Conservation (phyloP, 2,329 filamentous ascomycete species). For the Apiospora kogelbergensis region DNA sequence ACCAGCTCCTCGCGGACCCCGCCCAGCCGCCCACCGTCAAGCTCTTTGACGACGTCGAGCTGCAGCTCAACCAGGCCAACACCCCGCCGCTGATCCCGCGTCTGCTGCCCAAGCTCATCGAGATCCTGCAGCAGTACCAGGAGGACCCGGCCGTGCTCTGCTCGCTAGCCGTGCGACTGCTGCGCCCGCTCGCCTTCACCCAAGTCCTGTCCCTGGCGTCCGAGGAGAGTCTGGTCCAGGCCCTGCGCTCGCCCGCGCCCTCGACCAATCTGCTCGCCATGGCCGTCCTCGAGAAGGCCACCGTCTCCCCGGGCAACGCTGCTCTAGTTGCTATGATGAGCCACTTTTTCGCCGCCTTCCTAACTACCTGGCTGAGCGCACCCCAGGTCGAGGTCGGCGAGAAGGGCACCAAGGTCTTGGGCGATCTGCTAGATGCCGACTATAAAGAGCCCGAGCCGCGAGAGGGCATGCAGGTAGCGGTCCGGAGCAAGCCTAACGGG, state of each 20-base stretch:
- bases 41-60: conserved; percentile 59
- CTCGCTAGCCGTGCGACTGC: conserved; percentile 55
- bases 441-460: too few relatives aligned
- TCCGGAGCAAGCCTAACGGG: conserved; percentile 42
- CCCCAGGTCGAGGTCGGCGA: conserved; percentile 57
- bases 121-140: conserved; percentile 50
- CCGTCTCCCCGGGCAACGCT: conserved; percentile 46
- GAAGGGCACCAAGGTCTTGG: conserved; percentile 48
- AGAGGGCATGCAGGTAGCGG: conserved; percentile 37
- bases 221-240: conserved; percentile 49
- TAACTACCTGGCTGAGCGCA: conserved; percentile 53
- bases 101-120: conserved; percentile 53
- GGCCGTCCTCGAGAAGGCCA: conserved; percentile 55
- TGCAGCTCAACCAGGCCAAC: conserved; percentile 53
- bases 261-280: conserved; percentile 60
- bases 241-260: conserved; percentile 53
- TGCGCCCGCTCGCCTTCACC: conserved; percentile 52
- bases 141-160: conserved; percentile 52
- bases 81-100: conserved; percentile 50
- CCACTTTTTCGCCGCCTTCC: conserved; percentile 45
- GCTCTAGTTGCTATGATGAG: conserved; percentile 51
- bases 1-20: conserved; percentile 46
- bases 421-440: conserved; percentile 56
- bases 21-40: conserved; percentile 43
- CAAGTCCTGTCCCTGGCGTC: conserved; percentile 52